These are phyloP conservation scores for Laguncularia racemosa DNA, from an alignment of 345 rosid genomes.

Conservation along the genomic window DNA sequence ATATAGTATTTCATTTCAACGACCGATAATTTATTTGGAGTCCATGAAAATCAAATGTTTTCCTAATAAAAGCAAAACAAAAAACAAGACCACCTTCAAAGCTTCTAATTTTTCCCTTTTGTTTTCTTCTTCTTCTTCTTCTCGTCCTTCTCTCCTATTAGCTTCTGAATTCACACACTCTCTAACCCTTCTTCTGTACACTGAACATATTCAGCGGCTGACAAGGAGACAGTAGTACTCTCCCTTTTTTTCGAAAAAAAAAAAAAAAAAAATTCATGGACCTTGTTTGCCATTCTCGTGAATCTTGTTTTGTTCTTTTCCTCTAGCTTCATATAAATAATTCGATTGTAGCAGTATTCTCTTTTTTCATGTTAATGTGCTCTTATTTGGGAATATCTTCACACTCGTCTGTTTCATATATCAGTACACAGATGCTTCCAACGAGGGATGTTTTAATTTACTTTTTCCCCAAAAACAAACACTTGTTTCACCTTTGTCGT, in stretches of 20 bases:
- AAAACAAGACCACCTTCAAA: conserved; percentile 21
- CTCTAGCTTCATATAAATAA: conserved; percentile 10
- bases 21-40: conserved; percentile 8
- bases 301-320: conserved; percentile 30
- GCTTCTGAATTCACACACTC: no score
- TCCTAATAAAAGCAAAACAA: neutral
- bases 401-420: neutral
- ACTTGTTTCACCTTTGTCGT: no score
- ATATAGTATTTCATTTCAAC: conserved; percentile 1
- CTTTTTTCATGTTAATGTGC: conserved; percentile 2
- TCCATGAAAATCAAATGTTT: neutral
- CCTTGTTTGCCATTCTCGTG: conserved; percentile 40
- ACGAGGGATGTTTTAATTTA: conserved; percentile 3
- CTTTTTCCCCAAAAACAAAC: neutral
- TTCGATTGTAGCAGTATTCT: conserved; percentile 1
- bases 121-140: neutral
- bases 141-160: neutral
- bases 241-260: conserved; percentile 6
- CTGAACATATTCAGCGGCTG: conserved; percentile 32
- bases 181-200: neutral
- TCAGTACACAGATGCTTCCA: conserved; percentile 4
- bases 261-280: conserved; percentile 3
- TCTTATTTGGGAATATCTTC: conserved; percentile 4
- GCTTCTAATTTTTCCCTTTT: conserved; percentile 1
- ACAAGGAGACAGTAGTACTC: conserved; percentile 33